A percentile compares a stretch with the other conserved stretches of the same genome.
phyloP scores from a whole-genome alignment of 495 filamentous ascomycete species.

The Talaromyces liani region DNA sequence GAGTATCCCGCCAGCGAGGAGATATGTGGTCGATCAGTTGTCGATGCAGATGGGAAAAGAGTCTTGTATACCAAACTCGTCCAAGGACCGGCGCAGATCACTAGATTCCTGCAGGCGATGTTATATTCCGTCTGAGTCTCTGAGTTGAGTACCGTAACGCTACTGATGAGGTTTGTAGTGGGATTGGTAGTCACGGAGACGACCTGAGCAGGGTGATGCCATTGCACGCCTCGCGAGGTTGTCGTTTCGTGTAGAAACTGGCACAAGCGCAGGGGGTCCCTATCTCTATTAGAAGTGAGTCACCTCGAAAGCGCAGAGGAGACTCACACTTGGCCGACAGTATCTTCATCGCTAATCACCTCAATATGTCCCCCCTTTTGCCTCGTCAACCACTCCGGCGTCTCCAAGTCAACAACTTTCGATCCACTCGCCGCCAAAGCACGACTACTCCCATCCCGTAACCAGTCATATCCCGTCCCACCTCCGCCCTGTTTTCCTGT shows the following conservation, averaged over 20 bases:
- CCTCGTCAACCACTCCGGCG: constrained; percentile 53
- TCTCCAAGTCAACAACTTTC: constrained; percentile 11
- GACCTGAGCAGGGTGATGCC: constrained; percentile 58
- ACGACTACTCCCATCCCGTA: constrained; percentile 54
- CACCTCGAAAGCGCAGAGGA: neutral
- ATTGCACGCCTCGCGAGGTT: constrained; percentile 48
- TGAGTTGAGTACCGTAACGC: constrained; percentile 36
- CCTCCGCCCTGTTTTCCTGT: constrained; percentile 14
- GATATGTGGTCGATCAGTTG: constrained; percentile 44
- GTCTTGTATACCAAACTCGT: constrained; percentile 50
- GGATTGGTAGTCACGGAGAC: constrained; percentile 43
- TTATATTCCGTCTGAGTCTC: constrained; percentile 16
- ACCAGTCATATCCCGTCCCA: constrained; percentile 48
- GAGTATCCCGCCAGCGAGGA: constrained; percentile 63
- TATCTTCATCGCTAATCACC: constrained; percentile 53
- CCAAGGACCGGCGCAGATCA: constrained; percentile 68
- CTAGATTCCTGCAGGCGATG: constrained; percentile 45
- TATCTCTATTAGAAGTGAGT: constrained; percentile 10
- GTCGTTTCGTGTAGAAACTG: constrained; percentile 55
- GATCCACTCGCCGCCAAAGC: constrained; percentile 44
- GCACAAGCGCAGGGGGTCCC: constrained; percentile 55
- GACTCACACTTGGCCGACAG: constrained; percentile 57
- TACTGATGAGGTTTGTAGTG: constrained; percentile 34
- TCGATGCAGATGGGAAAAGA: constrained; percentile 51
- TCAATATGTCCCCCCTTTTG: constrained; percentile 45